phyloP scores from a whole-genome alignment of 768 basidiomycete species.

The Xerocomus brunneocitrinus region DNA sequence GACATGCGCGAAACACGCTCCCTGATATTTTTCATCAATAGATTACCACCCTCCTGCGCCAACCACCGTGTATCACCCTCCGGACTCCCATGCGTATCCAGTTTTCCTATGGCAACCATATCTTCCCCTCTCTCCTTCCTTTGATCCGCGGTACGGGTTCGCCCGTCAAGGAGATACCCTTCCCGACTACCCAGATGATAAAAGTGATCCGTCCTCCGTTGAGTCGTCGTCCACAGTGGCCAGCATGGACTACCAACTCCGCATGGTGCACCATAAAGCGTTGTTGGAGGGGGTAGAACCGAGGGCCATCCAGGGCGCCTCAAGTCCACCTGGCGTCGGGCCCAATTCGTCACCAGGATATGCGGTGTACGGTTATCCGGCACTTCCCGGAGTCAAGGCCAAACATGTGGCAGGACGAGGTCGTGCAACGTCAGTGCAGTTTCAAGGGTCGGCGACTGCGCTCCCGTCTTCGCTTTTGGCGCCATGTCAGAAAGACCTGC shows the following conservation, averaged over 20 bases:
- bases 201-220: conserved; percentile 24
- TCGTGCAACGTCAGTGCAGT: conserved; percentile 10
- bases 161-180: conserved; percentile 5
- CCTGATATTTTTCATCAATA: conserved; percentile 9
- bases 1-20: background rate
- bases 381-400: conserved; percentile 11
- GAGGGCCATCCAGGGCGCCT: background rate
- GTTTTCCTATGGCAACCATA: conserved; percentile 31
- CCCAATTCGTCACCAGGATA: conserved; percentile 10
- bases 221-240: conserved; percentile 15
- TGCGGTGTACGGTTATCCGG: conserved; percentile 11
- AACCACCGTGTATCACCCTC: conserved; percentile 18
- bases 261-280: conserved; percentile 3
- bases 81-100: conserved; percentile 12
- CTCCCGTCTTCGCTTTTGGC: background rate
- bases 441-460: background rate
- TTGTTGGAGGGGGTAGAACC: conserved; percentile 2
- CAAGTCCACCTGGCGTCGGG: conserved; percentile 8
- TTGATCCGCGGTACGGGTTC: conserved; percentile 15
- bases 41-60: conserved; percentile 17
- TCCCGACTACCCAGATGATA: conserved; percentile 22
- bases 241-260: conserved; percentile 10
- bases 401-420: conserved; percentile 2
- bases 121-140: conserved; percentile 14
- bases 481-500: conserved; percentile 14